Base-by-base conservation (phyloP, 2,329 filamentous ascomycete species). In the Phialophora macrospora region DNA sequence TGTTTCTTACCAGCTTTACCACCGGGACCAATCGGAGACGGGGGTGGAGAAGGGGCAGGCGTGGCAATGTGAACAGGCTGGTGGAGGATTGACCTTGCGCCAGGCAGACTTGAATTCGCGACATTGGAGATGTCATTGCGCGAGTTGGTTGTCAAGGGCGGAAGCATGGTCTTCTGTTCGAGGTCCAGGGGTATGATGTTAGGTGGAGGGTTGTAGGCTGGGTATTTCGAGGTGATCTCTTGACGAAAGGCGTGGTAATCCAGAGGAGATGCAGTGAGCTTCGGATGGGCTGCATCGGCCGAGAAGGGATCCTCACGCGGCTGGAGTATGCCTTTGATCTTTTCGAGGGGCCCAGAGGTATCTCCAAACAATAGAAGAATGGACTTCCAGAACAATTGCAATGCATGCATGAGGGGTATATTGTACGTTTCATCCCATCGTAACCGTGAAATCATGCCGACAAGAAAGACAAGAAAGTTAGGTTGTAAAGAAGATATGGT, bases 11-110 rank as follows among this genome's bases (percentile, higher is more conserved):
- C 93, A 60, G 91, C 92, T 77, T 98, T 99, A 0, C 93, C 93
- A 28, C 93, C 87, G 2, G 87, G 85, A 0, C 86, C 93, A 38
- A 90, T 89, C 9, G 95, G 95, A 1, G 94, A 97, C 0, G 95
- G 95, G 0, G 95, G 95, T 26, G 95, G 95, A 0, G 95, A 99
- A 1, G 95, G 95, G 0, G 93, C 94, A 0, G 95, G 95, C 0
- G 95, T 99, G n/a, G 95, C 95, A 72, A 99, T 99, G 77, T 99
- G 95, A 5, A 99, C 94, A 5, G 95, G 92, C 74, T 98, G 94
- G 75, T 98, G 88, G 28, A 99, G 84, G 73, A 99, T 98, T 0
- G 93, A 97, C 38, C 78, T 77, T 62, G 79, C 66, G 22, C 69
- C 66, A 44, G 65, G 60, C 14, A 63, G 51, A 11, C 78, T 77